Percentiles rank a stretch among this genome's conserved stretches.
Evolutionary conservation across 2,329 filamentous ascomycete genomes (phyloP).

Genomic region (Knoxdaviesia capensis): DNA sequence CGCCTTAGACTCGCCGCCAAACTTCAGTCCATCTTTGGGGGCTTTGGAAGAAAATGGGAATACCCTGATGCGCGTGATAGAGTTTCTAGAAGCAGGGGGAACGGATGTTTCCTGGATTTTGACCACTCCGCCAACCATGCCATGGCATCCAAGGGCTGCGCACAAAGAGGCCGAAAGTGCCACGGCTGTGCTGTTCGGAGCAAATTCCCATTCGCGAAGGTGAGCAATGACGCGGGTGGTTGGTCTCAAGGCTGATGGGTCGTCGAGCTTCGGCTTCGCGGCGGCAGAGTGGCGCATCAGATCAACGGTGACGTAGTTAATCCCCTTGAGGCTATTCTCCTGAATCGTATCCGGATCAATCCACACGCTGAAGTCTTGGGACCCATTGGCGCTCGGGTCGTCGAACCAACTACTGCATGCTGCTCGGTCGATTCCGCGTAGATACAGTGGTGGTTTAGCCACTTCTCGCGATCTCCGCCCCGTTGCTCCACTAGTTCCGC

Average conservation of each 20-base stretch:
- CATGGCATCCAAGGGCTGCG: constrained; percentile 46
- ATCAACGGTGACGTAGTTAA: constrained; percentile 64
- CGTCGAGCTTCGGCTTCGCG: constrained; percentile 48
- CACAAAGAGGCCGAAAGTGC: constrained; percentile 66
- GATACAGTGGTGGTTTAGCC: constrained; percentile 47
- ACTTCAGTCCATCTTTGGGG: constrained; percentile 49
- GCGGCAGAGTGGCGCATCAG: constrained; percentile 67
- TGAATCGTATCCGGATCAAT: constrained; percentile 60
- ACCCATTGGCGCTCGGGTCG: constrained; percentile 26
- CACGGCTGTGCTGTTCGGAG: constrained; percentile 61
- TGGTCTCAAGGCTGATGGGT: constrained; percentile 29
- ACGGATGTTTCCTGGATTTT: constrained; percentile 56
- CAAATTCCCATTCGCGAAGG: constrained; percentile 63
- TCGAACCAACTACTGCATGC: constrained; percentile 63
- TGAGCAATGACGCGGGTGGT: constrained; percentile 56
- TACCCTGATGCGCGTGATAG: constrained; percentile 49
- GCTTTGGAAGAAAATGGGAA: constrained; percentile 51
- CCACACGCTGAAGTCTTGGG: constrained; percentile 54
- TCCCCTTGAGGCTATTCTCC: constrained; percentile 51
- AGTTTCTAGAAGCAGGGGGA: constrained; percentile 14
- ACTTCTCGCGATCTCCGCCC: constrained; percentile 41
- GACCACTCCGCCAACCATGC: constrained; percentile 68
- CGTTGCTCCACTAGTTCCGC: constrained; percentile 50
- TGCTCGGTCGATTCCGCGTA: constrained; percentile 57
- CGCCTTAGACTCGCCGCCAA: constrained; percentile 71